Conservation (phyloP, 2,329 filamentous ascomycete species). For the Colletotrichum cuscutae region DNA sequence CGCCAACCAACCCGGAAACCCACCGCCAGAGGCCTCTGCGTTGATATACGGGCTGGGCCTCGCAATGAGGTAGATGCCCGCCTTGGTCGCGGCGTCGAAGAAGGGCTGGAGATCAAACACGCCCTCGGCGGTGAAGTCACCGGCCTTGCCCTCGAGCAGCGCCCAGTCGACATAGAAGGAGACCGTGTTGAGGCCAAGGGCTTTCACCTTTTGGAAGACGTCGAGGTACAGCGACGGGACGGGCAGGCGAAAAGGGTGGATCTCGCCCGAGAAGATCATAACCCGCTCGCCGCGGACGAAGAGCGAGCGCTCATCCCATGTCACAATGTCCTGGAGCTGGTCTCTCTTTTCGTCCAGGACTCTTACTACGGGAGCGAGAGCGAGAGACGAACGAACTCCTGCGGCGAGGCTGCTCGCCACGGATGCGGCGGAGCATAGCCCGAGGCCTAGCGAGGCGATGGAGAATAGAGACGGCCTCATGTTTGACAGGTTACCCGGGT, state of each 20-base stretch:
- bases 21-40: constrained; percentile 79
- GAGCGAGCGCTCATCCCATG: constrained; percentile 78
- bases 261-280: constrained; percentile 78
- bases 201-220: constrained; percentile 84
- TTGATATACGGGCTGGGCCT: constrained; percentile 81
- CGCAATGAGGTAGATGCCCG: constrained; percentile 82
- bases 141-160: constrained; percentile 77
- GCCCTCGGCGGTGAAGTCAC: constrained; percentile 75
- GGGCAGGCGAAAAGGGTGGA: constrained; percentile 72
- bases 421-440: constrained; percentile 35
- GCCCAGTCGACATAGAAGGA: constrained; percentile 87
- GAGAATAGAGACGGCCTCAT: constrained; percentile 38
- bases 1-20: constrained; percentile 84
- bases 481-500: not conserved
- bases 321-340: constrained; percentile 57
- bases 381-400: constrained; percentile 12
- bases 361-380: constrained; percentile 32
- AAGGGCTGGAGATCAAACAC: constrained; percentile 79
- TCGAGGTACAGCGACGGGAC: constrained; percentile 69
- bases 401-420: constrained; percentile 13
- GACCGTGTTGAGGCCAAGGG: constrained; percentile 81
- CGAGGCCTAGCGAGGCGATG: constrained; percentile 27
- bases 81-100: constrained; percentile 77
- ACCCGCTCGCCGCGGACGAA: constrained; percentile 76
- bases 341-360: constrained; percentile 39